These are phyloP conservation scores for Colletotrichum godetiae DNA, from an alignment of 2,329 filamentous ascomycete genomes.

Conservation along the genomic window DNA sequence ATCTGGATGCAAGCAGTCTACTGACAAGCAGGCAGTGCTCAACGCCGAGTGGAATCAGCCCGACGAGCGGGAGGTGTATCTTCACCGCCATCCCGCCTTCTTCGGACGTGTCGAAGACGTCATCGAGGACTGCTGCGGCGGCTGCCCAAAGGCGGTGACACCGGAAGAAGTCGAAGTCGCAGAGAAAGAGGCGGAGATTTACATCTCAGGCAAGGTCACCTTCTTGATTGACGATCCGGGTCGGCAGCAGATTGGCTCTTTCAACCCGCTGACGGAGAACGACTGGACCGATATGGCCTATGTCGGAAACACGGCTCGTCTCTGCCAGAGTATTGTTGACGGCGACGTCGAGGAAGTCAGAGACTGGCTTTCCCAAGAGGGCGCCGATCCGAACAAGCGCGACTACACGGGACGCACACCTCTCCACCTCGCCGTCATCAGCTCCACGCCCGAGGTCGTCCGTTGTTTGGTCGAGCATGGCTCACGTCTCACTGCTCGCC, in stretches of 20 bases:
- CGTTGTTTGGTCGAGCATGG: slow-evolving; percentile 77
- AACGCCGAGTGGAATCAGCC: slow-evolving; percentile 89
- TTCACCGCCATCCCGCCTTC: slow-evolving; percentile 88
- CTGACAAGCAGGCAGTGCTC: slow-evolving; percentile 57
- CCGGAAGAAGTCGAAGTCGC: slow-evolving; percentile 78
- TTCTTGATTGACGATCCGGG: slow-evolving; percentile 88
- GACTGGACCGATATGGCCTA: slow-evolving; percentile 96
- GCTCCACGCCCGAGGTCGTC: slow-evolving; percentile 77
- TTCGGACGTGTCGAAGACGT: slow-evolving; percentile 82
- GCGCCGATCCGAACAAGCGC: slow-evolving; percentile 76
- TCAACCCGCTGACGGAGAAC: slow-evolving; percentile 83
- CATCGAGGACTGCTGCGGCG: slow-evolving; percentile 84
- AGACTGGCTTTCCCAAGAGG: slow-evolving; percentile 76
- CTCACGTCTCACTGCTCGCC: slow-evolving; percentile 76
- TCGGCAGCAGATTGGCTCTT: slow-evolving; percentile 76
- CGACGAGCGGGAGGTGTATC: slow-evolving; percentile 78
- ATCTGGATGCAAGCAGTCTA: neutral
- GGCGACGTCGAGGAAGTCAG: slow-evolving; percentile 76
- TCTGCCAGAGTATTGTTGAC: slow-evolving; percentile 86
- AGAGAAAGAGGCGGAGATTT: slow-evolving; percentile 79
- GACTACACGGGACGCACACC: slow-evolving; percentile 85
- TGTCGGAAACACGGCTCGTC: slow-evolving; percentile 78
- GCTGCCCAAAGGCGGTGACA: slow-evolving; percentile 76
- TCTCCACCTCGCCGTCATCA: slow-evolving; percentile 79
- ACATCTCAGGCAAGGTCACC: slow-evolving; percentile 77